Evolutionary conservation across 2,329 filamentous ascomycete species (phyloP), one percentile per base, ranked within the genome.

Genomic region (Alternaria sp.): DNA sequence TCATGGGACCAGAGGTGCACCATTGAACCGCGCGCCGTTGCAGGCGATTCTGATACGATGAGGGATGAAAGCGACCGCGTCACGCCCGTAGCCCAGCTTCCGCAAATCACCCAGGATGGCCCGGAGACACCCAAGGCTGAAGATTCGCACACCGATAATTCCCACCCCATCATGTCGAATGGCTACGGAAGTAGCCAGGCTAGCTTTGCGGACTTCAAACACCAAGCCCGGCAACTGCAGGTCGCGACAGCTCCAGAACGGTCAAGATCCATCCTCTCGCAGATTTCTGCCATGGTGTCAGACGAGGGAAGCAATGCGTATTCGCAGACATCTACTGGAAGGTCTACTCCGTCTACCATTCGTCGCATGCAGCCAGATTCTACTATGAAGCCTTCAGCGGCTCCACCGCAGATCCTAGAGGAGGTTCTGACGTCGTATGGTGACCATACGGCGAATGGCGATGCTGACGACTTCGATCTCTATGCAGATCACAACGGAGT

Each of bases 401-500:
- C 65, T 10, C 64, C 69, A 29, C 59, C 59, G 24, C 68, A 70
- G 53, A 73, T 72, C 40, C 60, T 61, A 2, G 70, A 71, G 51
- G 71, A 73, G 46, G 52, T 59, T n/a, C 41, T 56, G 11, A 41
- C 58, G 24, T 67, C 55, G 21, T 61, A 63, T 46, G 52, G 49
- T 31, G 58, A 66, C n/a, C 63, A 51, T 36, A 61, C 61, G n/a
- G 53, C 68, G 11, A 56, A 63, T 23, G 53, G 60, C 34, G 62
- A 62, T 31, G 61, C 68, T 46, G 67, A 74, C 45, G 71, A 72
- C 21, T 77, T 71, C 51, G 75, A 77, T 61, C 67, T 77, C 4
- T 77, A 77, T 58, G 71, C 74, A 33, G 74, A 77, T 40, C 72
- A 75, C 36, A 72, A 77, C 51, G 75, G 75, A n/a, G 58, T 77